Evolutionary conservation across 164 flowering plant species (phyloP).

Genomic region (Annona squamosa): DNA sequence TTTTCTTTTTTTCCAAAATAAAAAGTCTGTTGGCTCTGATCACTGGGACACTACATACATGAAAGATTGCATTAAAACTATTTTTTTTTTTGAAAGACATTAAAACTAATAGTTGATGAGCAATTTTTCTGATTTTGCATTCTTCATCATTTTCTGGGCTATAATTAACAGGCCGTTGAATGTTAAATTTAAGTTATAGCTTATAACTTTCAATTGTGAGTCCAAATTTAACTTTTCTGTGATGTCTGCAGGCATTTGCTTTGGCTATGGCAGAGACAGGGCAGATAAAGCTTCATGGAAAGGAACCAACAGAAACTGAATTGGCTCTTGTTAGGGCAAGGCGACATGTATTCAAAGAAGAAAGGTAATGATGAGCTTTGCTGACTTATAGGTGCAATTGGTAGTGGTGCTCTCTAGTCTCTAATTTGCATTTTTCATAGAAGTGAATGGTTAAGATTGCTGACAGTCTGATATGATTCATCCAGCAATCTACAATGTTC

Average conservation of each 20-base stretch:
- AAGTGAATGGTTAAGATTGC: not conserved
- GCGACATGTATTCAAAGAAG: conserved; percentile 81
- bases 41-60: no score
- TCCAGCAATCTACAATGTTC: not conserved
- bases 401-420: not conserved
- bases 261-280: conserved; percentile 98
- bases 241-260: conserved; percentile 59
- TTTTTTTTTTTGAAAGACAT: no score
- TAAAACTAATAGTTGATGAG: no score
- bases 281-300: conserved; percentile 83
- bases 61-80: no score
- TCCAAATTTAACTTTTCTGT: not conserved
- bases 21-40: no score
- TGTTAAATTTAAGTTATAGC: not conserved
- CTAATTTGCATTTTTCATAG: not conserved
- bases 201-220: not conserved
- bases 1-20: no score
- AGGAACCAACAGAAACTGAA: conserved; percentile 86
- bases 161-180: no score
- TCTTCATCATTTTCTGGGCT: no score
- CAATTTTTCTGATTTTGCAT: no score
- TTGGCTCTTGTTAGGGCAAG: conserved; percentile 79
- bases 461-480: not conserved
- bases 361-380: conserved; percentile 44
- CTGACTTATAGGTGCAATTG: not conserved